Percentiles rank a stretch among this genome's conserved stretches.
Evolutionary conservation across 2,329 filamentous ascomycete genomes (phyloP).

Genomic region (Colletotrichum musicola): DNA sequence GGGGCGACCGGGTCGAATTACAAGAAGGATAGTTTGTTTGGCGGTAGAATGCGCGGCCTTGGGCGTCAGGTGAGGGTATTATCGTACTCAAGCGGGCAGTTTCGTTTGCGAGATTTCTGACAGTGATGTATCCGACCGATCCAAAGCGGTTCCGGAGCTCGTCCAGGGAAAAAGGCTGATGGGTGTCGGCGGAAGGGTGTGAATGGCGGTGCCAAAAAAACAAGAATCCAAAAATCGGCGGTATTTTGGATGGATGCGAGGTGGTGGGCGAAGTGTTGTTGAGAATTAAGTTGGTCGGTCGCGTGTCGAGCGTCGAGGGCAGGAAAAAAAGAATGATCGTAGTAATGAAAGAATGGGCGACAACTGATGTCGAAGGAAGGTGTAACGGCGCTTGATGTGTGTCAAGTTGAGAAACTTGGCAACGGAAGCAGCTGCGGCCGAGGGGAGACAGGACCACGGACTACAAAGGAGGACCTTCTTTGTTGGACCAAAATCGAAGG

Average conservation of each 20-base stretch:
- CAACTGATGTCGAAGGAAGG: conserved; percentile 23
- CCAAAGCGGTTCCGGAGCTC: conserved; percentile 27
- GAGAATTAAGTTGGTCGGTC: conserved; percentile 26
- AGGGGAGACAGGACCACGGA: conserved; percentile 9
- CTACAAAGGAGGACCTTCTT: conserved; percentile 29
- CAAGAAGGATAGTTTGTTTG: conserved; percentile 35
- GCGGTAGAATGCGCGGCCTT: conserved; percentile 21
- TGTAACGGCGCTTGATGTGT: conserved; percentile 21
- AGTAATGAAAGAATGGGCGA: conserved; percentile 33
- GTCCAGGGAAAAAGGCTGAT: conserved; percentile 10
- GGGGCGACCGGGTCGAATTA: conserved; percentile 40
- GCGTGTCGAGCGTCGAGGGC: conserved; percentile 37
- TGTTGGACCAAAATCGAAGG: conserved; percentile 16
- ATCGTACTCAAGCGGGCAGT: conserved; percentile 32
- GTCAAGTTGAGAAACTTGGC: conserved; percentile 2
- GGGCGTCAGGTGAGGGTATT: conserved; percentile 40
- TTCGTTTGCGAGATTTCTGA: conserved; percentile 4
- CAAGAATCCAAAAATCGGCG: conserved; percentile 44
- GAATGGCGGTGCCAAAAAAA: conserved; percentile 49
- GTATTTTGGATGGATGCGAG: conserved; percentile 38
- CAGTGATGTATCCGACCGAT: conserved; percentile 29
- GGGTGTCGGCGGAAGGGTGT: conserved; percentile 42
- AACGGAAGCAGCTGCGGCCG: conserved; percentile 24
- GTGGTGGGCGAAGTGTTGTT: conserved; percentile 24
- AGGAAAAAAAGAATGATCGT: conserved; percentile 38